Evolutionary conservation across 345 rosid genomes (phyloP).

Genomic region (Gossypium rotundifolium): DNA sequence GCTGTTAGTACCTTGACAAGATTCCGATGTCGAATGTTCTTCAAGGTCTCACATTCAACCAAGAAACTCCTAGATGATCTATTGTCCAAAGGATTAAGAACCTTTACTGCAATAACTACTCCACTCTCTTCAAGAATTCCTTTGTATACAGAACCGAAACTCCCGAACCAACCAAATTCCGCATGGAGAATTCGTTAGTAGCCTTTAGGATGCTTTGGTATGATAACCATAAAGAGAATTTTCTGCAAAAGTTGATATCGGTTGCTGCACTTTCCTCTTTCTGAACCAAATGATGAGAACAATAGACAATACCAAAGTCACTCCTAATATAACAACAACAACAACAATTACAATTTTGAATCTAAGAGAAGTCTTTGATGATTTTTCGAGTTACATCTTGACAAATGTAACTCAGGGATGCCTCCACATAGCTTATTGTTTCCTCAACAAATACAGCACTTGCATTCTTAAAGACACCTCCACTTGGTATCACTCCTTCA

Average conservation of each 20-base stretch:
- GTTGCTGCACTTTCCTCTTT: neutral
- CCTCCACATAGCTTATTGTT: slow-evolving; percentile 39
- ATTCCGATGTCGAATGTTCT: slow-evolving; percentile 33
- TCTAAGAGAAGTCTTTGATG: neutral
- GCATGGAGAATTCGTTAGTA: slow-evolving; percentile 17
- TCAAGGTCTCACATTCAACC: neutral
- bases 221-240: neutral
- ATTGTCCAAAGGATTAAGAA: slow-evolving; percentile 27
- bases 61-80: neutral
- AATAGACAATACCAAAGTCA: neutral
- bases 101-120: slow-evolving; percentile 25
- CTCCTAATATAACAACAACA: neutral
- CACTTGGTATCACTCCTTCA: slow-evolving; percentile 33
- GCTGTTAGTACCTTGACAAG: slow-evolving; percentile 33
- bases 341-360: neutral
- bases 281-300: neutral
- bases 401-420: neutral
- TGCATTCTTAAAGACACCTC: slow-evolving; percentile 28
- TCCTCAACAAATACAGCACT: slow-evolving; percentile 22
- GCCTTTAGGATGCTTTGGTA: slow-evolving; percentile 5
- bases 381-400: slow-evolving; percentile 3
- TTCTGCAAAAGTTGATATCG: neutral
- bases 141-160: slow-evolving; percentile 15
- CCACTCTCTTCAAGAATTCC: slow-evolving; percentile 10
- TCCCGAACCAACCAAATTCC: slow-evolving; percentile 23